Conservation (phyloP, 805 yeast species). For the Danielia oregonensis region DNA sequence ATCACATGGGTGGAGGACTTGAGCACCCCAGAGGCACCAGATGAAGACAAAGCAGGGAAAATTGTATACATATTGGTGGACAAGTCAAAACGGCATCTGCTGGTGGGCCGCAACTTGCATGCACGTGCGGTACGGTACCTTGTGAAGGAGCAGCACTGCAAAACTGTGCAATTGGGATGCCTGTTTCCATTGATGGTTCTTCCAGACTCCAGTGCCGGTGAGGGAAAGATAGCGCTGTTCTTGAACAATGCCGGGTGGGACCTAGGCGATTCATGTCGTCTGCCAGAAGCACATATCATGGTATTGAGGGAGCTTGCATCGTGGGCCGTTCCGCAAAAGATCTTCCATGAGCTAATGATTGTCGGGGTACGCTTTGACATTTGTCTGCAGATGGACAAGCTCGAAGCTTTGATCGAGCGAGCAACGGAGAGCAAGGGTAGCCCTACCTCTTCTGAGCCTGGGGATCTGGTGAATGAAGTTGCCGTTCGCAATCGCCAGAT, state of each 20-base stretch:
- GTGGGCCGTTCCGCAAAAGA: conserved; percentile 54
- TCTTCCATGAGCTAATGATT: conserved; percentile 51
- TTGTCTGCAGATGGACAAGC: conserved; percentile 41
- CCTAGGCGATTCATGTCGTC: conserved; percentile 11
- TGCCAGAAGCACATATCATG: conserved; percentile 32
- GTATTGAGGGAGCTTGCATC: conserved; percentile 35
- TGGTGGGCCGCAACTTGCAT: conserved; percentile 53
- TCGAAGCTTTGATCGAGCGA: conserved; percentile 37
- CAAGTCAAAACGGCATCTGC: conserved; percentile 49
- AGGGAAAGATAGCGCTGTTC: conserved; percentile 25
- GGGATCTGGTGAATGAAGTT: conserved; percentile 4
- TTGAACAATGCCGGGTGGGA: conserved; percentile 43
- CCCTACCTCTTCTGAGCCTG: conserved; percentile 4
- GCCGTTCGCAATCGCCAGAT: conserved; percentile 17
- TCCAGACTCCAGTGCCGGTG: conserved; percentile 22
- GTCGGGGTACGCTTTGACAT: conserved; percentile 57
- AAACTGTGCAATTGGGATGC: conserved; percentile 38
- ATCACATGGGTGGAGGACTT: conserved; percentile 47
- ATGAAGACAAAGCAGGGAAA: conserved; percentile 31
- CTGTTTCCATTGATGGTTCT: conserved; percentile 45
- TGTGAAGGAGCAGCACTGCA: conserved; percentile 39
- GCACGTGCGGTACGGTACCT: conserved; percentile 50
- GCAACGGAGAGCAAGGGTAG: conserved; percentile 10
- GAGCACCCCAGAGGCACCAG: conserved; percentile 7
- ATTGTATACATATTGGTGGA: conserved; percentile 50